A percentile compares a stretch with the other conserved stretches of the same genome.
Conservation (phyloP, 1,284 basidiomycete genomes). For the Ustilago nuda region DNA sequence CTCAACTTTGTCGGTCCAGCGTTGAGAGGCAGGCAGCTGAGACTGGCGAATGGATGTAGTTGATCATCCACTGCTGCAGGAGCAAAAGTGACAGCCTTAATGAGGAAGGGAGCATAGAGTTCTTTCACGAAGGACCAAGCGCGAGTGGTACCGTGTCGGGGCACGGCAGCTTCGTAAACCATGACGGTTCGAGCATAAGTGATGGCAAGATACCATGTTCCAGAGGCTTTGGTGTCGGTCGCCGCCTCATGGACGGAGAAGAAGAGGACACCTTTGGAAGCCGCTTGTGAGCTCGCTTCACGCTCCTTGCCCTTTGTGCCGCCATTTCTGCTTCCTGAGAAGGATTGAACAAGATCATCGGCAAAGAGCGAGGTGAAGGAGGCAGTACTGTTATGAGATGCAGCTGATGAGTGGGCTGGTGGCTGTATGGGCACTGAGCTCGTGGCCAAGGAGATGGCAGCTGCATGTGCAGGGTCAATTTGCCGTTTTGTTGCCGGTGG, state of each 20-base stretch:
- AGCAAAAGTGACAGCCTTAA: constrained; percentile 50
- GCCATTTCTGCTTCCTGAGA: constrained; percentile 19
- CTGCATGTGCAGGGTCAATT: constrained; percentile 29
- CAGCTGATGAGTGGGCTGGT: constrained; percentile 16
- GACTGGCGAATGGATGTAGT: constrained; percentile 4
- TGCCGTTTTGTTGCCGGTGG: constrained; percentile 12
- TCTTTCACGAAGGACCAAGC: constrained; percentile 58
- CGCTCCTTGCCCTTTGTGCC: constrained; percentile 41
- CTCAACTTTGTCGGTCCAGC: constrained; percentile 29
- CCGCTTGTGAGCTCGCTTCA: constrained; percentile 20
- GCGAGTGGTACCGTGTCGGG: constrained; percentile 25
- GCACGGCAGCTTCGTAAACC: constrained; percentile 55
- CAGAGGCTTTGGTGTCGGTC: constrained; percentile 46
- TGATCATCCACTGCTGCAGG: constrained; percentile 37
- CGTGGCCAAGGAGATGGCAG: constrained; percentile 31
- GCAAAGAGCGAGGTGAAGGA: constrained; percentile 48
- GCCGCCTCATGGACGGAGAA: constrained; percentile 56
- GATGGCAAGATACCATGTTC: constrained; percentile 61
- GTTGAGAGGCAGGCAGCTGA: constrained; percentile 9
- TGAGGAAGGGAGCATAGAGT: constrained; percentile 51
- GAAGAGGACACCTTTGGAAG: constrained; percentile 53
- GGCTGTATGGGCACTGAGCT: constrained; percentile 52
- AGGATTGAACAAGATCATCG: constrained; percentile 40
- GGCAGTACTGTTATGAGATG: constrained; percentile 22
- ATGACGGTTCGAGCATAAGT: constrained; percentile 50